Evolutionary conservation across 2,329 filamentous ascomycete species (phyloP), one percentile per base, ranked within the genome.

Genomic region (Aspergillus thermomutatus): DNA sequence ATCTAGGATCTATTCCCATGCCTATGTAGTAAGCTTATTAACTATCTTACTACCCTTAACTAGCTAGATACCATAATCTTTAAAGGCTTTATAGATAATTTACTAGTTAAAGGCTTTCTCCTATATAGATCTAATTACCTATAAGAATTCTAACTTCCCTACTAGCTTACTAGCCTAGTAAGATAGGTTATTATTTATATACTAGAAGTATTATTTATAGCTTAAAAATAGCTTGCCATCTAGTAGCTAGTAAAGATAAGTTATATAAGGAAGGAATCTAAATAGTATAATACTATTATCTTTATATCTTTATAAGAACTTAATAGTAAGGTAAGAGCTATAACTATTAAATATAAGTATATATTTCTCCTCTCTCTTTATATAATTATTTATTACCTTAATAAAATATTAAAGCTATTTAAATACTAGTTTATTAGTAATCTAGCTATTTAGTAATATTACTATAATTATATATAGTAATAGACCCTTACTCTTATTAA

Each of bases 271-370:
- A 14, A 14, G 5, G 34, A 53, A 53, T 9, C 41, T 23, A 47
- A 53, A 46, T 7, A 19, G n/a, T 37, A 53, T 11, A 25, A 53
- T 53, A 1, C 48, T 8, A 37, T 53, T 34, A 9, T n/a, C 25
- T 9, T 52, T n/a, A 23, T 41, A 52, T 19, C 28, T 25, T 47
- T 45, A n/a, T n/a, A 52, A 9, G 37, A 53, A 53, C 48, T 53
- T 21, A 26, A 53, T 1, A 11, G 26, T 53, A 34, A 23, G 26
- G 31, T 52, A 11, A 14, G 50, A 17, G 11, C 19, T 9, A 27
- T 45, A 23, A 4, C 40, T 21, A 31, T 52, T 14, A 34, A 52
- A 52, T 21, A 52, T 28, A 10, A 53, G 10, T 11, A 53, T 31
- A 11, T 19, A 19, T 37, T 53, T 47, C 31, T 47, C 51, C 2